Evolutionary conservation across 2,329 filamentous ascomycete species (phyloP).

Genomic region (Colletotrichum limetticola): DNA sequence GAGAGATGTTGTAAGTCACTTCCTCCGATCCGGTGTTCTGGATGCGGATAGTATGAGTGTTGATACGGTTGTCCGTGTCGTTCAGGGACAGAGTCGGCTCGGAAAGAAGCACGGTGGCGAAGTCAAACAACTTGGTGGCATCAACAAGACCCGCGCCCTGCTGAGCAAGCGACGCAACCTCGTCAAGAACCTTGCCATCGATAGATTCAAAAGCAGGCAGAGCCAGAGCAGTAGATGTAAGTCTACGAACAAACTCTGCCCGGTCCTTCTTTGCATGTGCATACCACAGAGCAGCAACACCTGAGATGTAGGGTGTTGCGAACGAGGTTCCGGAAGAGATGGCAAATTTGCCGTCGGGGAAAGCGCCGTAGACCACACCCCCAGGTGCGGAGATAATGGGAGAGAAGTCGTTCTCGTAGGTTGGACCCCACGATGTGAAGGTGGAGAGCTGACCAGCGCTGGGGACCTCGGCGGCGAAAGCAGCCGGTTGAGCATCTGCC

Average conservation of each 20-base stretch:
- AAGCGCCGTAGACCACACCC: conserved; percentile 37
- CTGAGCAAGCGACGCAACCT: conserved; percentile 31
- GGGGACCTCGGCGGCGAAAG: conserved; percentile 19
- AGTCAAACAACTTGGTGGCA: conserved; percentile 33
- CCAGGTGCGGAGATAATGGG: conserved; percentile 36
- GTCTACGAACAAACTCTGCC: conserved; percentile 27
- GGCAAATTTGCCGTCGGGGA: conserved; percentile 30
- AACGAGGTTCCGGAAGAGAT: conserved; percentile 38
- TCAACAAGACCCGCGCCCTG: conserved; percentile 38
- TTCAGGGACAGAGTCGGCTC: conserved; percentile 34
- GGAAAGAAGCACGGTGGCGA: conserved; percentile 23
- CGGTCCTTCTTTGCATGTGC: conserved; percentile 33
- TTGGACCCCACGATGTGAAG: conserved; percentile 38
- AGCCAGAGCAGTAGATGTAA: conserved; percentile 25
- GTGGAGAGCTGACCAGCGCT: conserved; percentile 34
- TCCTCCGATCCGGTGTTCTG: conserved; percentile 23
- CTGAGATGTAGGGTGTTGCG: conserved; percentile 38
- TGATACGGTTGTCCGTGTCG: conserved; percentile 36
- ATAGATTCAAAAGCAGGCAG: conserved; percentile 29
- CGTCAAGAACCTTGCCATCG: conserved; percentile 5
- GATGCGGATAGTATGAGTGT: conserved; percentile 32
- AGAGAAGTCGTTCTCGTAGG: conserved; percentile 38
- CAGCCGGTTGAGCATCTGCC: conserved; percentile 21
- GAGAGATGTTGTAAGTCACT: conserved; percentile 35
- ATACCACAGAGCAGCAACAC: conserved; percentile 38